These are phyloP conservation scores for Antrodiella citrinella DNA, from an alignment of 768 basidiomycete genomes.

Conservation along the genomic window DNA sequence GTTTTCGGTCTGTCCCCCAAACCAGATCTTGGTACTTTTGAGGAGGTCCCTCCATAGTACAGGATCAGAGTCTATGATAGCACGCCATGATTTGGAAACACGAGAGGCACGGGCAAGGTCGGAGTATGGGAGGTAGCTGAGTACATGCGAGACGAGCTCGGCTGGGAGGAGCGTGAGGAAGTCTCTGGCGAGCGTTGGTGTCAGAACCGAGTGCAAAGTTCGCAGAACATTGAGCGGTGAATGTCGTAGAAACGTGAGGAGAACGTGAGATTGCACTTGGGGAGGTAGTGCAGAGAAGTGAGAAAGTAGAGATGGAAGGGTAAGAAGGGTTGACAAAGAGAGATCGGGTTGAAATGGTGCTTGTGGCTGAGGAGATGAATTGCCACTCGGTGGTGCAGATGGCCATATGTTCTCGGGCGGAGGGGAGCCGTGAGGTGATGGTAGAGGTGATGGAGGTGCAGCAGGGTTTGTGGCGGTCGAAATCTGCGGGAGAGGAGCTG, in stretches of 20 bases:
- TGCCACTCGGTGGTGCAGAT: constrained; percentile 72
- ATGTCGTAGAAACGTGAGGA: constrained; percentile 87
- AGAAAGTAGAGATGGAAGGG: constrained; percentile 73
- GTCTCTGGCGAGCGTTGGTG: constrained; percentile 88
- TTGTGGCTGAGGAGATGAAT: constrained; percentile 60
- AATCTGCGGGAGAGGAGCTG: constrained; percentile 48
- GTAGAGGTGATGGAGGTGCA: constrained; percentile 77
- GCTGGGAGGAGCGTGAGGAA: constrained; percentile 89
- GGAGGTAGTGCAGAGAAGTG: constrained; percentile 79
- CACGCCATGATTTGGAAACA: constrained; percentile 86
- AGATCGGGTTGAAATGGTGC: constrained; percentile 77
- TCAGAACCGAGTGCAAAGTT: constrained; percentile 80
- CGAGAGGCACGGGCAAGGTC: constrained; percentile 81
- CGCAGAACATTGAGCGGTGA: constrained; percentile 89
- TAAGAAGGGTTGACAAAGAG: constrained; percentile 74
- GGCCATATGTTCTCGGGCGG: constrained; percentile 72
- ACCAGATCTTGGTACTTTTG: constrained; percentile 80
- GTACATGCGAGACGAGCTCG: constrained; percentile 84
- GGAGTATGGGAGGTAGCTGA: constrained; percentile 76
- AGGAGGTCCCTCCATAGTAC: constrained; percentile 86
- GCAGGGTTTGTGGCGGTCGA: constrained; percentile 59
- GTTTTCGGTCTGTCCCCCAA: constrained; percentile 77
- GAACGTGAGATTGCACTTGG: constrained; percentile 84
- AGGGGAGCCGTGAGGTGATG: constrained; percentile 81
- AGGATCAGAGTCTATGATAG: constrained; percentile 85